Conservation (phyloP, 83 land plant genomes). For the Picea mariana region DNA sequence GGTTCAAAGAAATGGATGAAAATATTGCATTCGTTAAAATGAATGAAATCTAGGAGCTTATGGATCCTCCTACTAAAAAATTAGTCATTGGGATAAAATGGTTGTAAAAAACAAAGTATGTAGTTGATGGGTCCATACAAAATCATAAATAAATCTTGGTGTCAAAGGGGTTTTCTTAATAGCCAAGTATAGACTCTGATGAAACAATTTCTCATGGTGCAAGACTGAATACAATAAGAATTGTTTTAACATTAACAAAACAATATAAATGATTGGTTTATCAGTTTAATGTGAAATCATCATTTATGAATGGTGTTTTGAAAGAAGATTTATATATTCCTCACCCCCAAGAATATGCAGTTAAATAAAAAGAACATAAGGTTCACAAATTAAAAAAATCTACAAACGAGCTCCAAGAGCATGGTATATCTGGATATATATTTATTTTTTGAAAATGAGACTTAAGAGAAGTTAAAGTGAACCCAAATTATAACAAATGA, state of each 20-base stretch:
- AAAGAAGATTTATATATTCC: constrained; percentile 8
- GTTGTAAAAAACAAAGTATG: constrained; percentile 12
- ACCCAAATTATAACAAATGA: no score
- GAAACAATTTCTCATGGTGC: constrained; percentile 14
- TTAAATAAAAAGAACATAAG: no score
- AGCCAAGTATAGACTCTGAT: constrained; percentile 5
- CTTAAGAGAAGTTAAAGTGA: no score
- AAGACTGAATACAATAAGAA: constrained; percentile 8
- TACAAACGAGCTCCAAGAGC: no score
- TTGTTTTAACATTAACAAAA: background rate
- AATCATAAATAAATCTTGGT: constrained; percentile 12
- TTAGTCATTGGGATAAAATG: constrained; percentile 14
- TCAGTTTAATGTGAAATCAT: constrained; percentile 15
- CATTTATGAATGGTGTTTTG: constrained; percentile 12
- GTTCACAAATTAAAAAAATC: no score
- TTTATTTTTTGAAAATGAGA: no score
- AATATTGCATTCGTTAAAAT: background rate
- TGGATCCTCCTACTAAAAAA: background rate
- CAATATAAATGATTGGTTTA: constrained; percentile 5
- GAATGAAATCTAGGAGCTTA: constrained; percentile 5
- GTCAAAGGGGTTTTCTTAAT: constrained; percentile 10
- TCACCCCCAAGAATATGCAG: constrained; percentile 3
- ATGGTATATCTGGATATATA: no score
- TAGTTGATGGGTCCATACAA: constrained; percentile 2
- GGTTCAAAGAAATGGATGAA: constrained; percentile 17